Conservation (phyloP, 495 filamentous ascomycete genomes). For the Penicillium bovifimosum region DNA sequence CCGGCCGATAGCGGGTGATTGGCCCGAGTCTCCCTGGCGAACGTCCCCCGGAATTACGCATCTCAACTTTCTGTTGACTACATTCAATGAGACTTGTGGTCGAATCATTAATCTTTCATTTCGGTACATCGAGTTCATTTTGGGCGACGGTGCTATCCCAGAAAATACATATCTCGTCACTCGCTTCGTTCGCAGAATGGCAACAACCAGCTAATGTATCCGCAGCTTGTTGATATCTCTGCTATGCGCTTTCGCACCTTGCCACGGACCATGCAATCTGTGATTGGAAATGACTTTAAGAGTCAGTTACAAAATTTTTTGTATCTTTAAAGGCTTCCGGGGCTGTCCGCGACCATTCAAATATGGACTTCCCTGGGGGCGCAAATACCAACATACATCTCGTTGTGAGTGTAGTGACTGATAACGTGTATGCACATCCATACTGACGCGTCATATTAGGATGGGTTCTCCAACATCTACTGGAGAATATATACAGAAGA, state of each 20-base stretch:
- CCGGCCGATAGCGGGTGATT: constrained; percentile 16
- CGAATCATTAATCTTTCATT: neutral
- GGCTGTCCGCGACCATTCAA: constrained; percentile 31
- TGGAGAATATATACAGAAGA: constrained; percentile 49
- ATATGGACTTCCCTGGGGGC: constrained; percentile 46
- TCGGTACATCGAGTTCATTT: neutral
- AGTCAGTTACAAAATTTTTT: constrained; percentile 20
- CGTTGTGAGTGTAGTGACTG: constrained; percentile 33
- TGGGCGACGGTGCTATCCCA: neutral
- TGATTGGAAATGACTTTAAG: constrained; percentile 37
- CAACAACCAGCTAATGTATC: constrained; percentile 19
- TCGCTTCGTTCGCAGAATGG: constrained; percentile 17
- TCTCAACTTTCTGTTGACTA: constrained; percentile 7
- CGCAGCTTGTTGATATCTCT: constrained; percentile 3
- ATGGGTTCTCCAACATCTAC: constrained; percentile 46
- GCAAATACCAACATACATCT: constrained; percentile 44
- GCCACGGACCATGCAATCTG: constrained; percentile 5
- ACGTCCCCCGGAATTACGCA: constrained; percentile 26
- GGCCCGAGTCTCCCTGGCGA: constrained; percentile 23
- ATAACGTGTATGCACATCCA: neutral
- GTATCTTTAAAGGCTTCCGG: constrained; percentile 27
- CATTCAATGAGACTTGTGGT: neutral
- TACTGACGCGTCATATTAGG: constrained; percentile 26
- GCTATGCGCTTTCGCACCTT: constrained; percentile 7
- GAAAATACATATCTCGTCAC: neutral